Evolutionary conservation across 1,284 basidiomycete species (phyloP).

Genomic region (Tilletia indica): DNA sequence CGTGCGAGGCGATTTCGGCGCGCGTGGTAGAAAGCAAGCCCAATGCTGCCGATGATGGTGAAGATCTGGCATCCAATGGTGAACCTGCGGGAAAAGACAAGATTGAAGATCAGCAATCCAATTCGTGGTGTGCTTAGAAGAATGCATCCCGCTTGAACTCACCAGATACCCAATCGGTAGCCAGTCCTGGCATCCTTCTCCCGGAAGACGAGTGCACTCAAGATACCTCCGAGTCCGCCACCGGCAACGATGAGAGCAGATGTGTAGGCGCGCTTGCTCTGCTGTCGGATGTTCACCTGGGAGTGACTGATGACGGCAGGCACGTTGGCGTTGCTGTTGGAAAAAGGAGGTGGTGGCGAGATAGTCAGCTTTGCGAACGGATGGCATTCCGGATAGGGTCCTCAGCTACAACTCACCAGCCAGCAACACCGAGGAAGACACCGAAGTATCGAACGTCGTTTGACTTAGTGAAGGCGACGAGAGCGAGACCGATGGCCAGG

Average conservation of each 20-base stretch:
- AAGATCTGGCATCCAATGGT: conserved; percentile 39
- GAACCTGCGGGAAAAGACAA: conserved; percentile 15
- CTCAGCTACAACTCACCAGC: conserved; percentile 21
- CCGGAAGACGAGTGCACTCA: conserved; percentile 55
- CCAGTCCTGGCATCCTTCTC: conserved; percentile 40
- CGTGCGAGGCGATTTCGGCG: conserved; percentile 9
- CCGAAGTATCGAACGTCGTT: conserved; percentile 57
- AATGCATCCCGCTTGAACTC: neutral
- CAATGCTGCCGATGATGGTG: conserved; percentile 33
- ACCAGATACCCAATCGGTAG: conserved; percentile 42
- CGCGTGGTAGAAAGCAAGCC: conserved; percentile 31
- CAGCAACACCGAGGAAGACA: conserved; percentile 57
- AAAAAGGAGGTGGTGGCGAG: neutral
- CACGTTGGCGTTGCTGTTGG: conserved; percentile 38
- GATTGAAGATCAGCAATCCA: neutral
- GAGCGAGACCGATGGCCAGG: conserved; percentile 55
- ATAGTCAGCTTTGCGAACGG: too few relatives aligned
- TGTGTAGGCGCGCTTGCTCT: conserved; percentile 57
- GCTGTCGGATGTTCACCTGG: conserved; percentile 57
- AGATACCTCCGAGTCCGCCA: conserved; percentile 59
- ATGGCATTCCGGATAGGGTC: too few relatives aligned
- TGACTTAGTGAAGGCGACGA: conserved; percentile 48
- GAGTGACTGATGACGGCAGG: conserved; percentile 43
- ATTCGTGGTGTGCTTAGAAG: neutral
- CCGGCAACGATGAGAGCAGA: conserved; percentile 57